Conservation (phyloP, 2,329 filamentous ascomycete genomes). For the Elsinoe perseae region DNA sequence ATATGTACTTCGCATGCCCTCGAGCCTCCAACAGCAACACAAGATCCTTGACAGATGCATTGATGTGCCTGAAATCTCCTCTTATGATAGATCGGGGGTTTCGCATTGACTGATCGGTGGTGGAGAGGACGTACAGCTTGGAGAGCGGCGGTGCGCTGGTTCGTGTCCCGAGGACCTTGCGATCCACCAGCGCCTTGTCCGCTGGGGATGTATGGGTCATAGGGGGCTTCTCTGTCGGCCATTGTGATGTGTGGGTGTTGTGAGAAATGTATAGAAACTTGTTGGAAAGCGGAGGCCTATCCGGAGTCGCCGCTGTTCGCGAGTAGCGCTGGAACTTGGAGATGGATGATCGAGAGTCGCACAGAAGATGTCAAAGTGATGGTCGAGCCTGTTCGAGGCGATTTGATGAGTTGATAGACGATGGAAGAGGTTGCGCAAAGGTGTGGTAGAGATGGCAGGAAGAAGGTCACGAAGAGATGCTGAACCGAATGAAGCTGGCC, state of each 20-base stretch:
- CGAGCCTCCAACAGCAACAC: background rate
- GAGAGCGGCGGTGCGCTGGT: slow-evolving; percentile 62
- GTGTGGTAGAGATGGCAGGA: slow-evolving; percentile 2
- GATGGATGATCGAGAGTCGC: background rate
- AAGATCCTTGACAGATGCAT: background rate
- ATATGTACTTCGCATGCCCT: background rate
- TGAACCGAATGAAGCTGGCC: slow-evolving; percentile 2
- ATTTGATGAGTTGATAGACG: background rate
- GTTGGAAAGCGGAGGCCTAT: slow-evolving; percentile 2
- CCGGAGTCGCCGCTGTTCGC: background rate
- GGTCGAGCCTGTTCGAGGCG: background rate
- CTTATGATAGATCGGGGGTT: background rate
- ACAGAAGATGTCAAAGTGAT: background rate
- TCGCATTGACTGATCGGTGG: background rate
- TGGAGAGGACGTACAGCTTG: slow-evolving; percentile 66
- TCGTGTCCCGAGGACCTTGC: slow-evolving; percentile 42
- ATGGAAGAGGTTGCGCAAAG: background rate
- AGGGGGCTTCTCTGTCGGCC: slow-evolving; percentile 57
- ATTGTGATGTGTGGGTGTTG: slow-evolving; percentile 32
- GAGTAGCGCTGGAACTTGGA: background rate
- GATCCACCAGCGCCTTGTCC: slow-evolving; percentile 47
- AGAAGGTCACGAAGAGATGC: background rate
- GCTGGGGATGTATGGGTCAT: slow-evolving; percentile 77
- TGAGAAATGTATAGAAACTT: slow-evolving; percentile 1
- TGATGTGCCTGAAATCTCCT: background rate